Conservation (phyloP, 768 basidiomycete genomes). For the Tylopilus balloui region DNA sequence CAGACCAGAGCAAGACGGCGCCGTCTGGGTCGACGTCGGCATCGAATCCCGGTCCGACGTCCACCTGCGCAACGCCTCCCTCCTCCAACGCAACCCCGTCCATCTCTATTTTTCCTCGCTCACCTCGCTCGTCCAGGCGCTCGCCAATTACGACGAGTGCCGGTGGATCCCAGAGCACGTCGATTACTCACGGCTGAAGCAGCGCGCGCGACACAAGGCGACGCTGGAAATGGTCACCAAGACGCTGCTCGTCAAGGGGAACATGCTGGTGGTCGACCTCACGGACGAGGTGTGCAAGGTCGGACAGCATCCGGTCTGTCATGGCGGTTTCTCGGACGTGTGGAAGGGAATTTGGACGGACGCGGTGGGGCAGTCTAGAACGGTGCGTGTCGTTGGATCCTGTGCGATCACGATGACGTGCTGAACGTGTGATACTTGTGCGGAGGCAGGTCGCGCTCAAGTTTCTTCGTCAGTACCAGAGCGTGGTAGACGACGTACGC, state of each 20-base stretch:
- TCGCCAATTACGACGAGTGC: slow-evolving; percentile 54
- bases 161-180: slow-evolving; percentile 50
- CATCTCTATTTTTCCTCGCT: slow-evolving; percentile 52
- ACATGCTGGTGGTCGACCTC: slow-evolving; percentile 46
- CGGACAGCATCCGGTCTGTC: slow-evolving; percentile 45
- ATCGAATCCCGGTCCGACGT: slow-evolving; percentile 51
- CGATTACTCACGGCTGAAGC: slow-evolving; percentile 52
- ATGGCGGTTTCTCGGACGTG: slow-evolving; percentile 58
- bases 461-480: slow-evolving; percentile 43
- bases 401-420: too few relatives aligned
- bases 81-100: slow-evolving; percentile 50
- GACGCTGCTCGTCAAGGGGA: slow-evolving; percentile 48
- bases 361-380: slow-evolving; percentile 33
- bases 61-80: slow-evolving; percentile 56
- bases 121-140: slow-evolving; percentile 46
- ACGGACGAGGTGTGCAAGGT: slow-evolving; percentile 50
- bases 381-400: slow-evolving; percentile 9
- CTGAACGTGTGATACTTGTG: neutral
- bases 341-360: slow-evolving; percentile 58
- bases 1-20: slow-evolving; percentile 7
- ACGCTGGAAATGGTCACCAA: slow-evolving; percentile 52
- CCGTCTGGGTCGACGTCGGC: slow-evolving; percentile 44
- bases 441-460: slow-evolving; percentile 50
- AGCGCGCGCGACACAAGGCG: slow-evolving; percentile 55
- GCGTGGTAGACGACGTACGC: slow-evolving; percentile 46